Evolutionary conservation across 2,329 filamentous ascomycete genomes (phyloP).

Genomic region (Alternaria ethzedia): DNA sequence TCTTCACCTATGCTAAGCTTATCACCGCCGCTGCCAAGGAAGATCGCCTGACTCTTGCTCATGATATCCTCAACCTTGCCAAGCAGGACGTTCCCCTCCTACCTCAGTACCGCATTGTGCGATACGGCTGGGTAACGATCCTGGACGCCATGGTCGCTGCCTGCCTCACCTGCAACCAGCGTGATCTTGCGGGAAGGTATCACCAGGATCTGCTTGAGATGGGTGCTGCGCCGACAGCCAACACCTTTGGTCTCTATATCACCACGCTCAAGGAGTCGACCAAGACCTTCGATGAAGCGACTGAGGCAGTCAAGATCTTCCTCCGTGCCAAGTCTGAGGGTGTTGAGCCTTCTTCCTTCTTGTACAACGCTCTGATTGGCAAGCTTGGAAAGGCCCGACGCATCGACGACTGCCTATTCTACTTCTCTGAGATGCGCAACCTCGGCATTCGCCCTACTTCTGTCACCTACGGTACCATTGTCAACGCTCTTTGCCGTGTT

Average conservation of each 20-base stretch:
- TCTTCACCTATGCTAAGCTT: conserved; percentile 96
- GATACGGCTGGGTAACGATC: conserved; percentile 96
- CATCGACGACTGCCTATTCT: conserved; percentile 97
- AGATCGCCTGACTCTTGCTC: conserved; percentile 78
- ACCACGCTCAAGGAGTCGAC: conserved; percentile 98
- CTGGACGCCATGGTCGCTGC: conserved; percentile 96
- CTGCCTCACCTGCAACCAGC: conserved; percentile 82
- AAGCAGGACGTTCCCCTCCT: conserved; percentile 86
- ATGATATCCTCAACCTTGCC: conserved; percentile 89
- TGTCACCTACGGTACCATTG: conserved; percentile 96
- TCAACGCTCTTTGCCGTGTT: conserved; percentile 95
- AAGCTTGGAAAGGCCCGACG: conserved; percentile 97
- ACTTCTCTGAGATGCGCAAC: conserved; percentile 96
- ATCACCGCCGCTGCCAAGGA: conserved; percentile 89
- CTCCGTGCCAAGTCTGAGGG: conserved; percentile 90
- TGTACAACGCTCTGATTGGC: conserved; percentile 97
- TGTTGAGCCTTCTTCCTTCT: conserved; percentile 92
- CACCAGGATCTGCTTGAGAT: conserved; percentile 92
- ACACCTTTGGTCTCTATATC: conserved; percentile 98
- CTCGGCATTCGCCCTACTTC: conserved; percentile 93
- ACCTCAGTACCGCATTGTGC: conserved; percentile 82
- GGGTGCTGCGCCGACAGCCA: conserved; percentile 89
- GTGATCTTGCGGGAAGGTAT: conserved; percentile 80
- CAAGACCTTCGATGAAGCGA: conserved; percentile 97
- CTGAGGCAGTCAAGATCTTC: conserved; percentile 97